Evolutionary conservation across 192 early-diverging fungal genomes (phyloP).

Genomic region (Phycomyces nitens): DNA sequence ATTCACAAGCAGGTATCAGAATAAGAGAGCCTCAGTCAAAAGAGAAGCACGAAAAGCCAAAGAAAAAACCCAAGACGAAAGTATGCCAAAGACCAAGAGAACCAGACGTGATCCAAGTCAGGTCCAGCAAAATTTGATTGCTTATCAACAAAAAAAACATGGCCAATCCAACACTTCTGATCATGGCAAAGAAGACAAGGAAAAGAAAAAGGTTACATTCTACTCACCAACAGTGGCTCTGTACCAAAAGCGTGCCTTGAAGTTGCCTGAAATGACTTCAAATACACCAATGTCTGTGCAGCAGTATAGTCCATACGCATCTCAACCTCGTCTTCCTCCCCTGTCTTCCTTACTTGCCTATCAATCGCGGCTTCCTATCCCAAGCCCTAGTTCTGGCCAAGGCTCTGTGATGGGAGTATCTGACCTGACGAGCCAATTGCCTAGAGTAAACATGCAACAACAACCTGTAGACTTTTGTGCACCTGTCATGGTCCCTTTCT

Average conservation of each 20-base stretch:
- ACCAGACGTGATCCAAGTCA: not conserved
- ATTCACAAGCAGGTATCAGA: not conserved
- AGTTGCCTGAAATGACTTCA: not conserved
- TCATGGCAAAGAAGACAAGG: not conserved
- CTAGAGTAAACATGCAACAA: not conserved
- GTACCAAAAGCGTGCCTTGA: not conserved
- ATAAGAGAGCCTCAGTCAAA: not conserved
- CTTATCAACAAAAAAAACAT: not conserved
- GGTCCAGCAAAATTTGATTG: no score
- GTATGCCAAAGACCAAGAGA: not conserved
- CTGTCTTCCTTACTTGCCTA: not conserved
- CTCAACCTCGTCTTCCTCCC: not conserved
- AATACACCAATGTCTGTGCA: not conserved
- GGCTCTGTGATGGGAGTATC: not conserved
- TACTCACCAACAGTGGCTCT: not conserved
- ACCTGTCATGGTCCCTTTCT: slow-evolving; percentile 4
- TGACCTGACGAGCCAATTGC: not conserved
- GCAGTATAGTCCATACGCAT: not conserved
- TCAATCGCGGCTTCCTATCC: not conserved
- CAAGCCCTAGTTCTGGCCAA: not conserved
- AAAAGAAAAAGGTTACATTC: not conserved
- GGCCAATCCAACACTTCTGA: not conserved
- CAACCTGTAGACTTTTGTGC: no score
- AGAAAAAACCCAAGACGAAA: not conserved
- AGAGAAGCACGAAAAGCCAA: not conserved